Percentiles rank a stretch among this genome's conserved stretches.
Evolutionary conservation across 2,329 filamentous ascomycete genomes (phyloP).

Genomic region (Phoma sp.): DNA sequence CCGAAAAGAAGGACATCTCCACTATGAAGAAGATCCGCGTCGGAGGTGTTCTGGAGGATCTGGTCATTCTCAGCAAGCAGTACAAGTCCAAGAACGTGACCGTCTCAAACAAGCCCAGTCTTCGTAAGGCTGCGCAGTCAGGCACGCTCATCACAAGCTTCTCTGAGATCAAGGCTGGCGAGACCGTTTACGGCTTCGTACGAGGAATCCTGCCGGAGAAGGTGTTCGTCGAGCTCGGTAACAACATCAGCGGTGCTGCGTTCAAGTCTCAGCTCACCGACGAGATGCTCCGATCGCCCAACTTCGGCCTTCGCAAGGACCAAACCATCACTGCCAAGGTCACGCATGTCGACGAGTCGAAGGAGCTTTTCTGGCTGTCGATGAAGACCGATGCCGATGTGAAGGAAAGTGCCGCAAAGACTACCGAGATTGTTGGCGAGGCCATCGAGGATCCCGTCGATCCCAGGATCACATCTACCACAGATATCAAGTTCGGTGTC

Average conservation of each 20-base stretch:
- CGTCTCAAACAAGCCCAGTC: slow-evolving; percentile 81
- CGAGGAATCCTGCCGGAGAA: slow-evolving; percentile 82
- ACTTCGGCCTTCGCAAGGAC: slow-evolving; percentile 79
- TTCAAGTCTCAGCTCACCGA: slow-evolving; percentile 78
- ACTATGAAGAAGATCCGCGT: slow-evolving; percentile 81
- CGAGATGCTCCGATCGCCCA: slow-evolving; percentile 69
- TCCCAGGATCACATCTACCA: slow-evolving; percentile 65
- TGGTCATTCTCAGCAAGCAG: slow-evolving; percentile 88
- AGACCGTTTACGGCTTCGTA: slow-evolving; percentile 77
- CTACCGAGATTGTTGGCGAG: slow-evolving; percentile 40
- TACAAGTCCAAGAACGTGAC: slow-evolving; percentile 76
- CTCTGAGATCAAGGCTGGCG: slow-evolving; percentile 72
- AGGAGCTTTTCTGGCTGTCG: slow-evolving; percentile 71
- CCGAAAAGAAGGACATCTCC: slow-evolving; percentile 75
- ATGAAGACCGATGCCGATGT: slow-evolving; percentile 59
- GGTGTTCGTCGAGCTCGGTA: slow-evolving; percentile 87
- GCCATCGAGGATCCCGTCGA: slow-evolving; percentile 69
- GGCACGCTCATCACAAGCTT: slow-evolving; percentile 74
- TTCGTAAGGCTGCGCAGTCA: slow-evolving; percentile 76
- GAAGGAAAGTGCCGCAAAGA: slow-evolving; percentile 37
- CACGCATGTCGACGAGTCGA: slow-evolving; percentile 71
- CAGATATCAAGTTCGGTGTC: slow-evolving; percentile 76
- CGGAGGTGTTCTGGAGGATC: slow-evolving; percentile 78
- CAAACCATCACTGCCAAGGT: slow-evolving; percentile 79
- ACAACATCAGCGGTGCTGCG: slow-evolving; percentile 76